Evolutionary conservation across 140 eudicot genomes (phyloP), one percentile per base, ranked within the genome.

Genomic region (Oenanthe javanica): DNA sequence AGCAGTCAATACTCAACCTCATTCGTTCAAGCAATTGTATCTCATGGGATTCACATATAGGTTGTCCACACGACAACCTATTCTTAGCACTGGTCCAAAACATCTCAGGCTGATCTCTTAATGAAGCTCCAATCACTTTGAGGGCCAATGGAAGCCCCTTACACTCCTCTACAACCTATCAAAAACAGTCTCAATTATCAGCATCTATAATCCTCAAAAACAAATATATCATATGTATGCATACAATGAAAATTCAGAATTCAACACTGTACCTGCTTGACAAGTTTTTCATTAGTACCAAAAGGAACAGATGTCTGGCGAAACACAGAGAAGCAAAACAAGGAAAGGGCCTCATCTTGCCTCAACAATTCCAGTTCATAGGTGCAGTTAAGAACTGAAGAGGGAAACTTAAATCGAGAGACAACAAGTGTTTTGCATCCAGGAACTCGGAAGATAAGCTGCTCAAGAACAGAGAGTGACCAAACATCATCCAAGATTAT

Each of bases 401-500:
- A 72, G 4, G 87, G 88, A 81, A 94, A 94, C 81, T 94, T 92
- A 27, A 85, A 59, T 50, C 98, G 88, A 57, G 98, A 94, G 51
- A 90, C 92, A 3, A 89, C 97, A 10, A 94, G 88, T 10, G 89
- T 88, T 77, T 90, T 94, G 84, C 97, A 94, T 14, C 96, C 97
- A 1, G 97, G 97, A 73, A 89, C 81, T 76, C 81, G 89, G 72
- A 86, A 64, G 49, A 90, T 79, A 9, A 94, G 93, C 67, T 89
- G 96, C 25, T 91, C 90, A 8, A 94, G 88, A 47, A 90, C 94
- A 0, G 88, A 45, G 49, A 81, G 86, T 1, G 97, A 86, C 98
- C 98, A 94, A 80, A 94, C 98, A 86, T 94, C 98, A 86, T 94
- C 98, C 80, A 94, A 85, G 63, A 94, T 84, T 61, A 94, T 78